Base-by-base conservation (phyloP, 805 yeast genomes). In the Saccharomycopsis babjevae region DNA sequence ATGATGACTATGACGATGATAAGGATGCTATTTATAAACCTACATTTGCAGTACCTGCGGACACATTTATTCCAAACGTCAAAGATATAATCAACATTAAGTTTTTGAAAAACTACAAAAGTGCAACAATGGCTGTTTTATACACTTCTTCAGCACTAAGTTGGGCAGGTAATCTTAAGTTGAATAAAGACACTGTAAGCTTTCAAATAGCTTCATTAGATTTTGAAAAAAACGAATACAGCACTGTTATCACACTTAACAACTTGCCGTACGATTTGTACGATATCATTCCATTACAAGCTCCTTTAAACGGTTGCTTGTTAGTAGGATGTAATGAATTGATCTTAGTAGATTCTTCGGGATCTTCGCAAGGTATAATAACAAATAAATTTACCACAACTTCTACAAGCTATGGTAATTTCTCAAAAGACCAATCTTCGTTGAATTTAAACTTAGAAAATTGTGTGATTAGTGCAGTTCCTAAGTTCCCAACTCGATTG, bases 301-400 rank as follows among this genome's bases (percentile, higher is more conserved):
- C 77, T 1, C 90, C 93, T 0, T 73, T 86, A 39, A 83, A 84
- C 63, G 97, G 97, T 0, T 74, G 84, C 55, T 72, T 91, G 6
- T 66, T 82, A 4, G 59, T 89, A 2, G 97, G 97, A 1, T 79
- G 86, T 40, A 91, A 92, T 69, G 88, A 86, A 67, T 66, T 92
- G 8, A 74, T 89, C 11, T 92, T 89, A 71, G 80, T 90, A 18
- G 97, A 92, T 68, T 83, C 89, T 36, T 81, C 89, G 1, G 96
- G 96, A 2, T 56, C 64, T 4, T 58, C 63, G 7, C 64, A 56
- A 34, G 66, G 66, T 8, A 18, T 62, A 5, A 57, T 58, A 0
- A 54, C 52, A 32, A 64, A 64, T 32, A 42, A 64, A 34, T 64
- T 56, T 39, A 57, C 64, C 10, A 20, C 39, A 8, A 22, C 16